phyloP scores from a whole-genome alignment of 768 basidiomycete species.

The Termitomyces sp. region DNA sequence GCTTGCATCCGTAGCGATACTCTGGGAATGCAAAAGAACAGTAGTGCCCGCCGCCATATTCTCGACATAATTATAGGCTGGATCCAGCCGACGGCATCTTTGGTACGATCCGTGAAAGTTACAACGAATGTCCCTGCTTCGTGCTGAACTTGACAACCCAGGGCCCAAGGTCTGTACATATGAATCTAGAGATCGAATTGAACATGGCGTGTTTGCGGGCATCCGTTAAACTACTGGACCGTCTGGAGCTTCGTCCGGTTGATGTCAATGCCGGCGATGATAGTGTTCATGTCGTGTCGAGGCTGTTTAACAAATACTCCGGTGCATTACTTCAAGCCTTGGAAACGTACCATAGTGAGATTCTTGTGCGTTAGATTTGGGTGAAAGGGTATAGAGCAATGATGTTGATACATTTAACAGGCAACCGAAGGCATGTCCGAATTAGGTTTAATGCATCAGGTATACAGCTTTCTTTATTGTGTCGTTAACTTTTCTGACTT shows the following conservation, averaged over 20 bases:
- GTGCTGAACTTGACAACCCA: conserved; percentile 13
- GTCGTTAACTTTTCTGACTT: neutral
- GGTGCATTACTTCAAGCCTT: conserved; percentile 60
- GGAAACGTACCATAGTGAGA: conserved; percentile 48
- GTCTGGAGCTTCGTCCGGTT: conserved; percentile 60
- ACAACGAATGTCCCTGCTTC: neutral
- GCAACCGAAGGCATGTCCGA: conserved; percentile 50
- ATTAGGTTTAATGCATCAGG: conserved; percentile 43
- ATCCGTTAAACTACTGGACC: conserved; percentile 71
- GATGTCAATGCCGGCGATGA: conserved; percentile 61
- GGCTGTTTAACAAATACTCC: conserved; percentile 80
- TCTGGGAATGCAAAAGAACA: conserved; percentile 66
- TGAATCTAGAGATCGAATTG: conserved; percentile 54
- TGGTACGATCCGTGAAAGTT: conserved; percentile 35
- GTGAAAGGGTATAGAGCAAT: neutral
- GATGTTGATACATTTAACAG: conserved; percentile 26
- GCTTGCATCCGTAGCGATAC: conserved; percentile 61
- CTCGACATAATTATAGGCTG: conserved; percentile 80
- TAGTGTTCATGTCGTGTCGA: conserved; percentile 63
- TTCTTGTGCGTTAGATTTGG: conserved; percentile 29
- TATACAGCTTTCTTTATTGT: conserved; percentile 15
- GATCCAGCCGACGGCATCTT: conserved; percentile 49
- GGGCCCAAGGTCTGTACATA: conserved; percentile 34
- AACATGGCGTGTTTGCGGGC: conserved; percentile 75
- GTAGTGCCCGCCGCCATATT: conserved; percentile 60